Percentiles rank a stretch among this genome's conserved stretches.
Conservation (phyloP, 192 early-diverging fungal species). For the Kickxella alabastrina region DNA sequence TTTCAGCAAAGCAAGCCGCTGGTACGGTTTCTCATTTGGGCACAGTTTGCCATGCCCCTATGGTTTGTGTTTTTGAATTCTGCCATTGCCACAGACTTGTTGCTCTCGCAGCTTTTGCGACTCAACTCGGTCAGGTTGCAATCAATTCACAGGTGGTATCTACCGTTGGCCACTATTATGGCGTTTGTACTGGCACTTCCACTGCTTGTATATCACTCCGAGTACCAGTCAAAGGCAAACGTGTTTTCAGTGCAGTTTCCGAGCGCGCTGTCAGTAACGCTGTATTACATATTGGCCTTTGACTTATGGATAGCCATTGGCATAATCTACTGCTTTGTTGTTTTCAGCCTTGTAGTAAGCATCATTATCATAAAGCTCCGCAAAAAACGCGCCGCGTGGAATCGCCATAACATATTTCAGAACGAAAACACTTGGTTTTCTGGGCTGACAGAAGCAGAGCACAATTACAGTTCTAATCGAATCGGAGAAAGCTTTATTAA, state of each 20-base stretch:
- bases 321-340: conserved; percentile 45
- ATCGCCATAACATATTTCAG: conserved; percentile 15
- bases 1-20: conserved; percentile 39
- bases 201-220: conserved; percentile 43
- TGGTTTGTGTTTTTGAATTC: conserved; percentile 51
- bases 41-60: conserved; percentile 50
- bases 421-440: conserved; percentile 6
- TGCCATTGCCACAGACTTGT: conserved; percentile 42
- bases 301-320: conserved; percentile 48
- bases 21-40: conserved; percentile 44
- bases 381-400: conserved; percentile 28
- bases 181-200: conserved; percentile 42
- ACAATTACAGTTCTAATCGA: no score
- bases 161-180: conserved; percentile 27
- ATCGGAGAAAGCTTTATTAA: no score
- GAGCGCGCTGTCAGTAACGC: conserved; percentile 39
- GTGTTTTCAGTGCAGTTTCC: conserved; percentile 50
- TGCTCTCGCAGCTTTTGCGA: conserved; percentile 37
- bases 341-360: conserved; percentile 33
- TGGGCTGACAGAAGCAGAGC: no score
- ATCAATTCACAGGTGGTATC: conserved; percentile 39
- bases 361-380: conserved; percentile 34
- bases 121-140: conserved; percentile 21
- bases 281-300: conserved; percentile 50
- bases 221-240: conserved; percentile 32